Base-by-base conservation (phyloP, 1,139 yeast genomes). In the Sugiyamaella grinbergsii region DNA sequence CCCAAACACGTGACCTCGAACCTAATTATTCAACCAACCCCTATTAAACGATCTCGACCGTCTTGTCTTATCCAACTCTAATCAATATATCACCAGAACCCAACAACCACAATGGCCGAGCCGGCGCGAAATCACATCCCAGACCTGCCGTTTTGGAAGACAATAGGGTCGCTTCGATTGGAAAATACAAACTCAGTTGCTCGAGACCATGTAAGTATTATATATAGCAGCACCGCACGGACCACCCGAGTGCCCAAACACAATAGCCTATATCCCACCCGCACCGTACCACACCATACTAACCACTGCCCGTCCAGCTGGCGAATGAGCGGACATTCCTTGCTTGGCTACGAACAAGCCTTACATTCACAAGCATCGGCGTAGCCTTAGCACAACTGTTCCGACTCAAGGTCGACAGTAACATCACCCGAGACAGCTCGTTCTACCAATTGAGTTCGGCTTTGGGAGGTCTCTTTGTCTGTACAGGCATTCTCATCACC, bases 301-400 rank as follows among this genome's bases (percentile, higher is more conserved):
- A n/a, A n/a, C n/a, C n/a, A n/a, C n/a, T n/a, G n/a, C n/a, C n/a
- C n/a, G n/a, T n/a, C 26, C 49, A 74, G 71, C 68, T 86, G 67
- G 91, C 95, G 15, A 85, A 85, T 63, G 95, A 86, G 63, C 72
- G 95, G 53, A 86, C 94, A 0, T 81, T 81, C 53, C 70, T 86
- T 11, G 93, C 94, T 0, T 86, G 91, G 85, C 68, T 83, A 34
- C 73, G 94, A 54, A 85, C 94, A 0, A 73, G 81, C 10, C 62
- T 80, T 46, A 76, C 80, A 8, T 72, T 80, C 49, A 79, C 82
- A 5, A 74, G 82, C 10, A 74, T 78, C 20, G 85, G 85, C 0
- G 80, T 80, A 2, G 83, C 81, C 13, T 68, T 80, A 6, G 71
- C 82, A 0, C 83, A 80, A 60, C 63, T 80, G 53, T 72, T 79